phyloP scores from a whole-genome alignment of 176 grass and related monocot species.

The Zoysia japonica region DNA sequence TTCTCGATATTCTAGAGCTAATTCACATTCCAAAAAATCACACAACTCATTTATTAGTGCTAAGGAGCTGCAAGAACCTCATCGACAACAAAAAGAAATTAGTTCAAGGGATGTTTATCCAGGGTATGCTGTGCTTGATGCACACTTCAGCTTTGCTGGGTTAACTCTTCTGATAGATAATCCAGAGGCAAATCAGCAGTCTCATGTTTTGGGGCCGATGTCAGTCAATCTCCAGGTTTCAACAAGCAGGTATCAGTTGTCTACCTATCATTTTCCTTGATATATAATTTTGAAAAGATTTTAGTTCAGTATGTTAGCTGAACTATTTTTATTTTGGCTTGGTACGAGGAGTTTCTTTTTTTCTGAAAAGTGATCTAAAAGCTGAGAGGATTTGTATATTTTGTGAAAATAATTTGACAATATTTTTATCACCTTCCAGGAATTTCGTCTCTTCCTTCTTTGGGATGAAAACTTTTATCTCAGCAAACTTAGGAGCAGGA shows the following conservation, averaged over 20 bases:
- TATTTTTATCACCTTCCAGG: constrained; percentile 50
- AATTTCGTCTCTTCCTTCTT: constrained; percentile 59
- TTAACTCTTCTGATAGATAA: constrained; percentile 60
- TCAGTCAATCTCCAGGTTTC: constrained; percentile 59
- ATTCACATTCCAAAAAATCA: constrained; percentile 45
- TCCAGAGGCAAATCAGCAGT: constrained; percentile 56
- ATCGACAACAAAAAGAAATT: constrained; percentile 19
- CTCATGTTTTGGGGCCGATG: constrained; percentile 65
- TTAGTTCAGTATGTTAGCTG: constrained; percentile 13
- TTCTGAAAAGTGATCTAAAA: constrained; percentile 20
- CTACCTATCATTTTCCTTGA: constrained; percentile 33
- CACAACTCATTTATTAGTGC: constrained; percentile 29
- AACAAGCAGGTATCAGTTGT: constrained; percentile 61
- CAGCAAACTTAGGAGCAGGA: constrained; percentile 50
- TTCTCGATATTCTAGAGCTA: constrained; percentile 40
- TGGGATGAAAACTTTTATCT: constrained; percentile 48
- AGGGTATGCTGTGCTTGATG: constrained; percentile 46
- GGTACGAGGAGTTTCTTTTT: not conserved
- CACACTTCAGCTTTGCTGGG: constrained; percentile 51
- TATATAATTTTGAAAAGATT: constrained; percentile 10
- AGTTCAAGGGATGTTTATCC: constrained; percentile 48
- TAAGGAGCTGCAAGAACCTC: constrained; percentile 34
- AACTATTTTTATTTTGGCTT: constrained; percentile 14
- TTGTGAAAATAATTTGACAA: constrained; percentile 30
- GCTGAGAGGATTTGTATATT: constrained; percentile 17